phyloP scores from a whole-genome alignment of 352 stramenopile genomes.

The Pythium chondricola region DNA sequence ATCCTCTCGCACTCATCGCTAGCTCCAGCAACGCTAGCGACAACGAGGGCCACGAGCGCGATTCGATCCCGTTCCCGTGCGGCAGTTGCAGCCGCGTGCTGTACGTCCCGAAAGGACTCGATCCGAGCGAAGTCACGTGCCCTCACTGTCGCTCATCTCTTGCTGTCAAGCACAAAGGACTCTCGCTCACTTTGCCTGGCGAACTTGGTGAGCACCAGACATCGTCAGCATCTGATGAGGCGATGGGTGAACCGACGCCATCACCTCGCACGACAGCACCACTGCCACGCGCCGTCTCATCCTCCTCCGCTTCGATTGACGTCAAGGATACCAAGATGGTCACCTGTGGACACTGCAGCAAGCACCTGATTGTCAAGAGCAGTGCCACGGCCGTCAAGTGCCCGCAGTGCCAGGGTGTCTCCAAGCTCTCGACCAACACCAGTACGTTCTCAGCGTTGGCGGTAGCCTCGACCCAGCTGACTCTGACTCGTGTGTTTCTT shows the following conservation, averaged over 20 bases:
- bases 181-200: conserved; percentile 13
- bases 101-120: conserved; percentile 36
- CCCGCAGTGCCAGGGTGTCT: conserved; percentile 70
- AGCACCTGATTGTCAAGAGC: conserved; percentile 81
- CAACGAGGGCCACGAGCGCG: background rate
- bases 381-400: conserved; percentile 75
- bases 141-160: conserved; percentile 59
- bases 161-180: conserved; percentile 20
- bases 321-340: conserved; percentile 80
- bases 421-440: conserved; percentile 74
- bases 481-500: background rate
- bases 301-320: conserved; percentile 23
- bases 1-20: no score
- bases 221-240: no score
- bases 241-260: no score
- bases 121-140: conserved; percentile 48
- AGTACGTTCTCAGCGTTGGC: conserved; percentile 40
- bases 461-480: background rate
- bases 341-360: conserved; percentile 78
- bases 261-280: background rate
- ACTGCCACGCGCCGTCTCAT: background rate
- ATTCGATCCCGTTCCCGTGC: conserved; percentile 22
- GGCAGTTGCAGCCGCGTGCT: conserved; percentile 49
- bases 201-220: conserved; percentile 22
- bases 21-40: background rate